Evolutionary conservation across 768 basidiomycete species (phyloP).

Genomic region (Coprinellus micaceus): DNA sequence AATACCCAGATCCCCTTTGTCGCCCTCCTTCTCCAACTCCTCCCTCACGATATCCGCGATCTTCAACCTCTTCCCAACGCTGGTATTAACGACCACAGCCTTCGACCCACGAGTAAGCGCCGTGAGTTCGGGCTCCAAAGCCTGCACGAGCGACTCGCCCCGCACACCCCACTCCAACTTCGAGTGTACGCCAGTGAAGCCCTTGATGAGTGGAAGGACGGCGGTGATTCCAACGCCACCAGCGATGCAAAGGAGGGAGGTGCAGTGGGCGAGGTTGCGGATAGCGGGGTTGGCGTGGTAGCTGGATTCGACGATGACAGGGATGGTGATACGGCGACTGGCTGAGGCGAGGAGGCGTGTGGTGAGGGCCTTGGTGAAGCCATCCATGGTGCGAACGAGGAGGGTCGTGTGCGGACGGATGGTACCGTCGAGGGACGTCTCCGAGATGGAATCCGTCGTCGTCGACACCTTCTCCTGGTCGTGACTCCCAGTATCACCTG

Average conservation of each 20-base stretch:
- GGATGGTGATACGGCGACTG: conserved; percentile 1
- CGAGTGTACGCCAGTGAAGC: background rate
- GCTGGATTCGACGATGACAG: conserved; percentile 9
- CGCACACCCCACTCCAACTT: conserved; percentile 7
- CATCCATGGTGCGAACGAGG: conserved; percentile 7
- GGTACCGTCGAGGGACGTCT: background rate
- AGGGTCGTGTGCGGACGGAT: conserved; percentile 5
- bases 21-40: conserved; percentile 1
- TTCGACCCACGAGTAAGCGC: background rate
- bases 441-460: background rate
- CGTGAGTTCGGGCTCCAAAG: conserved; percentile 2
- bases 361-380: conserved; percentile 1
- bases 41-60: conserved; percentile 1
- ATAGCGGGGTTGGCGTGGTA: conserved; percentile 10
- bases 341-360: background rate
- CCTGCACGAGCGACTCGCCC: conserved; percentile 1
- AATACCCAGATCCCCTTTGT: conserved; percentile 5
- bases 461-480: background rate
- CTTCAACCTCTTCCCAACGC: conserved; percentile 3
- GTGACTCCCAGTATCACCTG: background rate
- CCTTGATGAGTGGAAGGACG: conserved; percentile 6
- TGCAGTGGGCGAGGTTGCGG: conserved; percentile 6
- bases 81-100: background rate
- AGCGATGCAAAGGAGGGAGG: conserved; percentile 8
- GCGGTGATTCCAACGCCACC: conserved; percentile 12